Conservation (phyloP, 2,329 filamentous ascomycete genomes). For the Pyrenochaeta sp. region DNA sequence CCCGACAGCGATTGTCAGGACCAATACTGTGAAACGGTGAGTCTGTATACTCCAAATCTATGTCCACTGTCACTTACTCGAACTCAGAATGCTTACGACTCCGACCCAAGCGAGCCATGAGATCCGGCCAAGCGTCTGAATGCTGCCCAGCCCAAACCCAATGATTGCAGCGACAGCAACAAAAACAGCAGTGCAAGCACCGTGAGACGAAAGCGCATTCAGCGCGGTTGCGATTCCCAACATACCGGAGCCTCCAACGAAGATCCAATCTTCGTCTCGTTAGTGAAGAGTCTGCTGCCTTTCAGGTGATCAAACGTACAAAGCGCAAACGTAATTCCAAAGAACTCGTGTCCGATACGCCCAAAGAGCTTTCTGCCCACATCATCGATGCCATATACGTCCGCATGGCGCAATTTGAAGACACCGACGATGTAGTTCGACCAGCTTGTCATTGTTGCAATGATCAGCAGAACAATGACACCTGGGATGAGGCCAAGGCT, state of each 20-base stretch:
- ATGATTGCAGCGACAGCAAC: slow-evolving; percentile 66
- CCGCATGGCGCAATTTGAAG: slow-evolving; percentile 63
- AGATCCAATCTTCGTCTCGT: slow-evolving; percentile 43
- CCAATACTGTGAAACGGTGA: too few species aligned
- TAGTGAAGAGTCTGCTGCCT: not conserved
- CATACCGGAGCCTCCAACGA: slow-evolving; percentile 74
- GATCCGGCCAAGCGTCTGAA: slow-evolving; percentile 49
- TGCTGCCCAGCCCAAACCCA: slow-evolving; percentile 56
- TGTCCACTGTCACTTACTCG: too few species aligned
- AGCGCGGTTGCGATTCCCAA: slow-evolving; percentile 55
- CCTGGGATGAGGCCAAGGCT: slow-evolving; percentile 58
- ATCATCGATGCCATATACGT: slow-evolving; percentile 66
- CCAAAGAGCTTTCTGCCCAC: slow-evolving; percentile 64
- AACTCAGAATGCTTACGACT: slow-evolving; percentile 26
- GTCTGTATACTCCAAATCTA: too few species aligned
- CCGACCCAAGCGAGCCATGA: slow-evolving; percentile 37
- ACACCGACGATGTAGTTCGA: slow-evolving; percentile 57
- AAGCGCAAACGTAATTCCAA: slow-evolving; percentile 47
- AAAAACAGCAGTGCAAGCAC: slow-evolving; percentile 70
- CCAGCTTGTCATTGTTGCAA: slow-evolving; percentile 58
- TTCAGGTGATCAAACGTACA: too few species aligned
- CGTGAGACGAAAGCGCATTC: slow-evolving; percentile 64
- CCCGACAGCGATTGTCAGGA: slow-evolving; percentile 35
- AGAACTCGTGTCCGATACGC: slow-evolving; percentile 58
- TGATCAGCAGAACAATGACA: slow-evolving; percentile 51